Evolutionary conservation across 768 basidiomycete species (phyloP), one percentile per base, ranked within the genome.

Genomic region (Auriscalpium microsporum): DNA sequence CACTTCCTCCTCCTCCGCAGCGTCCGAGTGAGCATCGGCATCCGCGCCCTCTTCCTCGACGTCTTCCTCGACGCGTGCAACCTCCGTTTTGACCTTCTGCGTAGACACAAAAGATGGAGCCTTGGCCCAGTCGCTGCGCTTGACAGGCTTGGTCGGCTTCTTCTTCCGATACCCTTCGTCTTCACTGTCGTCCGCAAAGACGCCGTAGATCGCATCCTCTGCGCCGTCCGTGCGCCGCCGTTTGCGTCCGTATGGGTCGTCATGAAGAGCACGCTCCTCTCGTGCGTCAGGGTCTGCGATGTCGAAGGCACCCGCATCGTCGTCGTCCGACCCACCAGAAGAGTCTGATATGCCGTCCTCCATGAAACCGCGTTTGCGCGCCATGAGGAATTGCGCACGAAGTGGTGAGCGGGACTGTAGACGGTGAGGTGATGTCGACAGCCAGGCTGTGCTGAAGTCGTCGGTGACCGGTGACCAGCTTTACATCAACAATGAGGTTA

Each of bases 141-240:
- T 78, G 53, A 65, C 61, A 52, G 60, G 69, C 45, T 66, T 58
- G 45, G 62, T 60, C 16, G 46, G 49, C 35, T 40, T 58, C 54
- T 64, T 66, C 42, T 56, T 61, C 50, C 58, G 59, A 47, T 63
- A 63, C 11, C 62, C 68, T 38, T 71, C 68, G 23, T 69, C 74
- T 50, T 86, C 87, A 19, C 84, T 80, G 21, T 87, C 86, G 59
- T 83, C 85, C 2, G 73, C 86, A 69, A 88, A 90, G 0, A 87
- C 72, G 4, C 89, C 90, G 63, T 90, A 89, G n/a, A 82, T 69
- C 1, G 82, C 82, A 57, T 85, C 84, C 53, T 92, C 87, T 64
- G 84, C 85, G 23, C 75, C 82, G 55, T 81, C 75, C 68, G 70
- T 82, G 58, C 82, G 75, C 57, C 83, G 77, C 54, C 82, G 79